Conservation (phyloP, 2,329 filamentous ascomycete species). For the Nemania diffusa region DNA sequence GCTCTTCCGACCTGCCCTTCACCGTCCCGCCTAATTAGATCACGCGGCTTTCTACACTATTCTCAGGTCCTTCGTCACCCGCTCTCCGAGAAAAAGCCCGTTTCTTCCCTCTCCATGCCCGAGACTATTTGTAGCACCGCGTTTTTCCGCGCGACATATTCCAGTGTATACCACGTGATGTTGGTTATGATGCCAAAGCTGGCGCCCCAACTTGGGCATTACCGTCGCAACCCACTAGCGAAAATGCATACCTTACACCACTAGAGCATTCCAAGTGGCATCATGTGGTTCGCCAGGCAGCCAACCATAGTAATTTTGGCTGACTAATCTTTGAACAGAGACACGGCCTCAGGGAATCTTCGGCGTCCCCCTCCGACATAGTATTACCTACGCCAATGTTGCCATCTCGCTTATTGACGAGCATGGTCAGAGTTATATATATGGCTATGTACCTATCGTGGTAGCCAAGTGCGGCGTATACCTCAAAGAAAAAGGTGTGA, state of each 20-base stretch:
- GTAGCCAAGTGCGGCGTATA: constrained; percentile 98
- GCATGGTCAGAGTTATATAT: constrained; percentile 94
- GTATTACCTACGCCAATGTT: constrained; percentile 97
- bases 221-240: background rate
- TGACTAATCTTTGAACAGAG: constrained; percentile 52
- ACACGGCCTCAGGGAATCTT: constrained; percentile 80
- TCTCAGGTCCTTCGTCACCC: constrained; percentile 3
- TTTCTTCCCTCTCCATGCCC: background rate
- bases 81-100: background rate
- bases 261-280: constrained; percentile 31
- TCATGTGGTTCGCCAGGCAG: constrained; percentile 1
- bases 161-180: background rate
- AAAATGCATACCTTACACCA: background rate
- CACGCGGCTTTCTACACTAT: background rate
- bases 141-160: constrained; percentile 6
- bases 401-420: constrained; percentile 96
- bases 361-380: constrained; percentile 89
- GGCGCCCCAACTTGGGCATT: constrained; percentile 3
- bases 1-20: constrained; percentile 8
- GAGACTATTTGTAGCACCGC: background rate
- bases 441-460: constrained; percentile 97
- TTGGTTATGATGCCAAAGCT: background rate
- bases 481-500: constrained; percentile 93
- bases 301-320: constrained; percentile 31
- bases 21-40: constrained; percentile 2